Evolutionary conservation across 176 grass and related monocot genomes (phyloP).

Genomic region (Phoenix roebelenii): DNA sequence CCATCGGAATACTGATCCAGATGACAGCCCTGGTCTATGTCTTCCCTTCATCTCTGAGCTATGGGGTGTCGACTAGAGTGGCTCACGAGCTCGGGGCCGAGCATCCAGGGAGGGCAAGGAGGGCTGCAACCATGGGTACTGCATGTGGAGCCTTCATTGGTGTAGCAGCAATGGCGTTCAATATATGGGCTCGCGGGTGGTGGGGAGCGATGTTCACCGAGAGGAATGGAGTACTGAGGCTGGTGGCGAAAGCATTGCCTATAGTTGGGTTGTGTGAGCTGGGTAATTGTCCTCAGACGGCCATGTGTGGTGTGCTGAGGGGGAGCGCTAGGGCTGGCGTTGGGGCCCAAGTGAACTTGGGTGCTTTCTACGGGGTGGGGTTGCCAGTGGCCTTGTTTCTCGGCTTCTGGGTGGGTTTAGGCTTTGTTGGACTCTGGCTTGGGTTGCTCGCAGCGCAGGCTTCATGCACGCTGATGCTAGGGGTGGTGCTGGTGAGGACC

Average conservation of each 20-base stretch:
- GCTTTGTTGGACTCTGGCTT: constrained; percentile 80
- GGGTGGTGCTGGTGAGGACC: constrained; percentile 40
- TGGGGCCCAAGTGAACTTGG: constrained; percentile 79
- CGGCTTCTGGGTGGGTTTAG: constrained; percentile 48
- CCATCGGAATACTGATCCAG: constrained; percentile 97
- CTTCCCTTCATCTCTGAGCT: constrained; percentile 72
- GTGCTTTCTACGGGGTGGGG: constrained; percentile 84
- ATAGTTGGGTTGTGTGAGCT: constrained; percentile 93
- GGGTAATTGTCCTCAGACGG: constrained; percentile 90
- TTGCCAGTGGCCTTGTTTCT: constrained; percentile 78
- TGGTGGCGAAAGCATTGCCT: constrained; percentile 67
- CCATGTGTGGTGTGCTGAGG: constrained; percentile 75
- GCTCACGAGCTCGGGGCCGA: constrained; percentile 69
- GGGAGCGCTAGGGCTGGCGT: constrained; percentile 60
- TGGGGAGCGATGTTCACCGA: constrained; percentile 82
- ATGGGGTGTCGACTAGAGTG: constrained; percentile 74
- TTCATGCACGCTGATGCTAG: constrained; percentile 60
- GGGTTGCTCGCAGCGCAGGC: constrained; percentile 84
- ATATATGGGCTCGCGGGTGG: constrained; percentile 38
- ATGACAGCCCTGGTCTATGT: constrained; percentile 86
- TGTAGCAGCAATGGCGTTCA: constrained; percentile 47
- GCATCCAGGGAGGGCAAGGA: constrained; percentile 37
- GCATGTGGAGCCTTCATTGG: constrained; percentile 40
- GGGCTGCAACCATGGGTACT: constrained; percentile 38
- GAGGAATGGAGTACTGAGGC: constrained; percentile 44